These are phyloP conservation scores for Ulvella scutata DNA, from an alignment of 139 green algal genomes.

Conservation along the genomic window DNA sequence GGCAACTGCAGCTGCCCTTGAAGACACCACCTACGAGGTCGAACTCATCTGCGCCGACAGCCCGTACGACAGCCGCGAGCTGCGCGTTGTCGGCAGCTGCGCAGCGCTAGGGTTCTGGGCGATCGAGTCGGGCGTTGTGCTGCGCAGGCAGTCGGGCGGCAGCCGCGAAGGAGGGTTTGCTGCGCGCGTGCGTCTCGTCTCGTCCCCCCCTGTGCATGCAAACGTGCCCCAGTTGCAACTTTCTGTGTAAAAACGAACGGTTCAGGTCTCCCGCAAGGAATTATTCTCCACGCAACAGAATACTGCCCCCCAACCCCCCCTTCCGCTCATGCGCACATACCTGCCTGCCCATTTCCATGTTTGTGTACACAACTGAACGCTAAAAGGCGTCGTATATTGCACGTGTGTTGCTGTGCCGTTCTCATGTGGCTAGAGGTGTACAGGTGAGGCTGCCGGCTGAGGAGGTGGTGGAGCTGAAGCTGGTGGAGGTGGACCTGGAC, in stretches of 20 bases:
- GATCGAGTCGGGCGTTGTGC: neutral
- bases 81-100: conserved; percentile 1
- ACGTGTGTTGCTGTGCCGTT: no score
- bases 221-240: no score
- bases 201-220: no score
- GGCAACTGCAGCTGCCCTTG: neutral
- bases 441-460: neutral
- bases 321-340: no score
- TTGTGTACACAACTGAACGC: no score
- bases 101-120: neutral
- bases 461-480: neutral
- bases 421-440: neutral
- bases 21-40: neutral
- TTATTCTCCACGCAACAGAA: no score
- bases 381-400: no score
- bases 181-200: no score
- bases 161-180: neutral
- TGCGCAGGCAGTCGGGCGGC: neutral
- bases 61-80: neutral
- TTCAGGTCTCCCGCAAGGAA: no score
- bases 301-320: no score
- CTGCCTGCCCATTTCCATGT: no score
- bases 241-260: no score
- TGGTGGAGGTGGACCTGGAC: neutral
- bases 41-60: neutral